Conservation (phyloP, 208 protist species). For the Blechomonas ayalai region DNA sequence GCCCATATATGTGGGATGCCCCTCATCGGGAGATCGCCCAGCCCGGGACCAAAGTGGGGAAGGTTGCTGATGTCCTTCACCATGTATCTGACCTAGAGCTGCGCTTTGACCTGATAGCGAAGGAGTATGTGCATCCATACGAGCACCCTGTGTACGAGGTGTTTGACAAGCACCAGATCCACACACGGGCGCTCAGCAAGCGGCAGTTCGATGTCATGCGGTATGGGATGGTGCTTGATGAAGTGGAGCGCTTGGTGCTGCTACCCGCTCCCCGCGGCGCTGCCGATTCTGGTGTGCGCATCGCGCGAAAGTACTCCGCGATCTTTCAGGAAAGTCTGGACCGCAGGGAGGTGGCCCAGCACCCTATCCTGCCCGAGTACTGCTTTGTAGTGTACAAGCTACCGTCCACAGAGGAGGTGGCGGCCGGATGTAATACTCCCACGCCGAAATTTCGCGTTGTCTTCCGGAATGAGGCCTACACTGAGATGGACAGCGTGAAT, state of each 20-base stretch:
- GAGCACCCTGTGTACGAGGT: constrained; percentile 43
- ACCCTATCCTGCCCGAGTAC: constrained; percentile 73
- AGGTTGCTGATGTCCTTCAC: constrained; percentile 37
- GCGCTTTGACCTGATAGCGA: constrained; percentile 58
- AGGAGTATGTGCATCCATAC: constrained; percentile 38
- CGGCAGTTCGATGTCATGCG: constrained; percentile 79
- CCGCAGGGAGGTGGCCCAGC: constrained; percentile 23
- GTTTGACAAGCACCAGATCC: constrained; percentile 46
- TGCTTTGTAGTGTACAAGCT: constrained; percentile 74
- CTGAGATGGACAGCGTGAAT: constrained; percentile 6
- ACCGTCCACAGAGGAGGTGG: constrained; percentile 5
- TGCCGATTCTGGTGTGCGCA: constrained; percentile 37
- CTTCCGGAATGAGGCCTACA: constrained; percentile 73
- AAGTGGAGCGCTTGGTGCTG: constrained; percentile 51
- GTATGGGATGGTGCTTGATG: constrained; percentile 76
- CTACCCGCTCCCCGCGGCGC: constrained; percentile 35
- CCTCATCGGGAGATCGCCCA: constrained; percentile 18
- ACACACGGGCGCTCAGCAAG: constrained; percentile 41
- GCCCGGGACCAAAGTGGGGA: constrained; percentile 18
- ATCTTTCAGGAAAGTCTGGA: constrained; percentile 22
- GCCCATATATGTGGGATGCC: constrained; percentile 53
- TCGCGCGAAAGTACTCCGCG: constrained; percentile 52
- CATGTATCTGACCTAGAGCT: constrained; percentile 43
- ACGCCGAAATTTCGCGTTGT: constrained; percentile 67
- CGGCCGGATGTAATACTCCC: constrained; percentile 4